Evolutionary conservation across 495 filamentous ascomycete genomes (phyloP).

Genomic region (Tuber borchii): DNA sequence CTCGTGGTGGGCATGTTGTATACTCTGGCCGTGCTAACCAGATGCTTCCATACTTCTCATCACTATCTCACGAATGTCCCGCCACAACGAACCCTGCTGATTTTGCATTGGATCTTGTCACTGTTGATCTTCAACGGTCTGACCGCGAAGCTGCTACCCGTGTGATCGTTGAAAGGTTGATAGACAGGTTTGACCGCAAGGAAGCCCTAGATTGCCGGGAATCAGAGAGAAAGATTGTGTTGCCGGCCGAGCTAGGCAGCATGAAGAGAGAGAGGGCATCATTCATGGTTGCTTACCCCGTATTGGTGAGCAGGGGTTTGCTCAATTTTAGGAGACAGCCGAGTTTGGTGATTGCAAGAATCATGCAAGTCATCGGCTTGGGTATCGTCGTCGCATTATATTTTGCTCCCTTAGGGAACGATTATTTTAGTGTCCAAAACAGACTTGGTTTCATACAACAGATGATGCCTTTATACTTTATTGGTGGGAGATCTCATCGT

Average conservation of each 20-base stretch:
- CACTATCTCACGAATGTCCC: conserved; percentile 57
- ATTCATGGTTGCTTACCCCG: conserved; percentile 56
- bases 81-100: conserved; percentile 65
- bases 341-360: conserved; percentile 55
- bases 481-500: conserved; percentile 10
- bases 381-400: conserved; percentile 61
- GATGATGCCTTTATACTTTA: conserved; percentile 61
- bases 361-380: conserved; percentile 61
- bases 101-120: conserved; percentile 68
- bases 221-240: conserved; percentile 46
- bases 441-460: conserved; percentile 65
- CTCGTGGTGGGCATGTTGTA: conserved; percentile 59
- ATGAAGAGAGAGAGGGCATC: conserved; percentile 56
- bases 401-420: conserved; percentile 62
- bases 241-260: conserved; percentile 63
- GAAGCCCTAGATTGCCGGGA: conserved; percentile 40
- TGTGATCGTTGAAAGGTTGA: conserved; percentile 54
- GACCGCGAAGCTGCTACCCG: conserved; percentile 54
- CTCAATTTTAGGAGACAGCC: conserved; percentile 65
- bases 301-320: conserved; percentile 57
- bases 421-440: conserved; percentile 63
- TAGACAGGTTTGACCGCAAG: conserved; percentile 49
- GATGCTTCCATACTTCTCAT: conserved; percentile 60
- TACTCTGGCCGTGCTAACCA: conserved; percentile 59
- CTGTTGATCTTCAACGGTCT: conserved; percentile 61